Conservation (phyloP, 306 rosid genomes). For the Pyrus bretschneideri region DNA sequence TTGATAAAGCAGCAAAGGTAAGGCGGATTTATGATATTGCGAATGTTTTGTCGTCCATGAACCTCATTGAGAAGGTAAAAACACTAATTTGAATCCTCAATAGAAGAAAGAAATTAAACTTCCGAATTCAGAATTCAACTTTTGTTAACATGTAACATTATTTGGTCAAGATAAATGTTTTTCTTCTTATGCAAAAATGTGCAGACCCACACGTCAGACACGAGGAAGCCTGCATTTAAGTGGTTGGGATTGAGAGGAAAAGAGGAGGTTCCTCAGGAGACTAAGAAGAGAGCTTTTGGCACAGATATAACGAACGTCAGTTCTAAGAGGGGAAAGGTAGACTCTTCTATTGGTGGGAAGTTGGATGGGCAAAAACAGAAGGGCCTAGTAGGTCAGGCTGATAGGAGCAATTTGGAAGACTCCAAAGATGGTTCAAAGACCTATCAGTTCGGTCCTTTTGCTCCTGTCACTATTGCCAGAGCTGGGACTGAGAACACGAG, state of each 20-base stretch:
- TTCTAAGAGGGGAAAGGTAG: constrained; percentile 42
- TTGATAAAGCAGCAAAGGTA: constrained; percentile 69
- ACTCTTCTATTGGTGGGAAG: constrained; percentile 21
- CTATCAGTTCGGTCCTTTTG: constrained; percentile 86
- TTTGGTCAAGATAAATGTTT: not conserved
- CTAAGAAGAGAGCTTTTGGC: constrained; percentile 76
- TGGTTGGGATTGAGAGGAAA: constrained; percentile 67
- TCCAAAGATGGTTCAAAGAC: constrained; percentile 30
- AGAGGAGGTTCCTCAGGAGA: constrained; percentile 22
- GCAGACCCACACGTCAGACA: constrained; percentile 70
- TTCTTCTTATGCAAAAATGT: not conserved
- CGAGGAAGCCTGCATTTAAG: constrained; percentile 85
- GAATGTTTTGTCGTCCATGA: constrained; percentile 81
- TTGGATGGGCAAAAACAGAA: constrained; percentile 19
- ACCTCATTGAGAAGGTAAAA: constrained; percentile 80
- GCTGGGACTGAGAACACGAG: constrained; percentile 33
- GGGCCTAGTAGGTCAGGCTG: constrained; percentile 15
- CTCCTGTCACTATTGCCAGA: constrained; percentile 52
- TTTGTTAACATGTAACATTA: not conserved
- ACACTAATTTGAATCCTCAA: not conserved
- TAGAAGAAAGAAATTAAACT: not conserved
- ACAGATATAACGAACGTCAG: constrained; percentile 59
- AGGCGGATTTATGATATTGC: constrained; percentile 94
- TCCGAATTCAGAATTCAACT: not conserved
- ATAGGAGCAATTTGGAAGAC: constrained; percentile 26